Evolutionary conservation across 2,329 filamentous ascomycete genomes (phyloP).

Genomic region (Neonectria magnoliae): DNA sequence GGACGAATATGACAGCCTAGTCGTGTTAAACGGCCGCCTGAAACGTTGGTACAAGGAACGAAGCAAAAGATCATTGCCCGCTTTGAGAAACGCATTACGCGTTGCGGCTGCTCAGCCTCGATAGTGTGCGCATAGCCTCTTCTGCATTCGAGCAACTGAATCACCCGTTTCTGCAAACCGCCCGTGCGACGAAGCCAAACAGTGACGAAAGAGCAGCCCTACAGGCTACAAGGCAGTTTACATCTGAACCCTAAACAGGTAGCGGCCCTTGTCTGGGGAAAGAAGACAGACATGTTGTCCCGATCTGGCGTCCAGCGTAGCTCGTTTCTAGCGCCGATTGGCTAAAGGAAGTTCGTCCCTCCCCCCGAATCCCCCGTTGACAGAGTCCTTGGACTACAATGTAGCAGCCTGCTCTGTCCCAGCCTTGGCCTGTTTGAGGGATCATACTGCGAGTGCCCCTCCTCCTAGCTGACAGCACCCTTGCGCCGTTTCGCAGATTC

Average conservation of each 20-base stretch:
- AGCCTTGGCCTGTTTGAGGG: slow-evolving; percentile 15
- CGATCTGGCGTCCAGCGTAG: slow-evolving; percentile 14
- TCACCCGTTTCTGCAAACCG: neutral
- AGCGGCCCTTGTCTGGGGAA: neutral
- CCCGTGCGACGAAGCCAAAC: neutral
- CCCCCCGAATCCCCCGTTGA: neutral
- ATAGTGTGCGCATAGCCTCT: neutral
- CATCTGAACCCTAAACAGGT: neutral
- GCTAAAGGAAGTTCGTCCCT: slow-evolving; percentile 1
- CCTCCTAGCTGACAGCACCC: neutral
- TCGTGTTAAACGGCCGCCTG: neutral
- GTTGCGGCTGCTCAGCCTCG: neutral
- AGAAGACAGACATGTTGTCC: slow-evolving; percentile 1
- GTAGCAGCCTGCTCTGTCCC: neutral
- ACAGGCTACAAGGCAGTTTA: neutral
- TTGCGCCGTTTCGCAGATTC: neutral
- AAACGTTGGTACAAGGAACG: neutral
- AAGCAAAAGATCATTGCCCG: neutral
- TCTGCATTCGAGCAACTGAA: neutral
- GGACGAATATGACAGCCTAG: neutral
- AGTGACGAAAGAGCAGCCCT: neutral
- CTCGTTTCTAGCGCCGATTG: slow-evolving; percentile 20
- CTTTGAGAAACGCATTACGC: neutral
- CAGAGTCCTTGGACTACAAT: too few species aligned
- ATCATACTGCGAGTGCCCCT: slow-evolving; percentile 20